Conservation (phyloP, 441 rosid species). For the Pelargonium myrrhifolium region DNA sequence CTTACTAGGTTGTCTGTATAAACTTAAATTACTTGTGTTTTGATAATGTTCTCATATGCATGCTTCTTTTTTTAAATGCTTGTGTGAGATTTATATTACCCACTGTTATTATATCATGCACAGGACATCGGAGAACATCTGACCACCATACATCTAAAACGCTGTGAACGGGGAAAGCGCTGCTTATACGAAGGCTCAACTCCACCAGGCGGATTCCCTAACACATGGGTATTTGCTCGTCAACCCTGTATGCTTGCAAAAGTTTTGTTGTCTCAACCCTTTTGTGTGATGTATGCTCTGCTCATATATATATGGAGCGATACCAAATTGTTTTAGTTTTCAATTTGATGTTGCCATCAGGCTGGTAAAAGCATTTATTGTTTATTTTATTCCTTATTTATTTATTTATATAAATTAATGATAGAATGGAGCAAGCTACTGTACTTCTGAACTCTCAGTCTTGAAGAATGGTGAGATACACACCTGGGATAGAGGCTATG, state of each 20-base stretch:
- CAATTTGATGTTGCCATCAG: background rate
- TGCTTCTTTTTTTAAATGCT: too few species aligned
- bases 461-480: conserved; percentile 75
- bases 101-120: conserved; percentile 8
- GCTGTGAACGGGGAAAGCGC: conserved; percentile 79
- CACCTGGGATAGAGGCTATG: conserved; percentile 83
- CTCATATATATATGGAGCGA: background rate
- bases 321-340: background rate
- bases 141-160: conserved; percentile 69
- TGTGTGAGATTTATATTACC: background rate
- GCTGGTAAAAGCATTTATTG: background rate
- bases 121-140: conserved; percentile 88
- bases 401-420: background rate
- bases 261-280: background rate
- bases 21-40: background rate
- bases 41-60: background rate
- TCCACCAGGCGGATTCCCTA: conserved; percentile 78
- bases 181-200: conserved; percentile 86
- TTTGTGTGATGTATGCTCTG: background rate
- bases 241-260: background rate
- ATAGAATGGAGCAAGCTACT: conserved; percentile 54
- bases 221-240: conserved; percentile 62
- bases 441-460: conserved; percentile 54
- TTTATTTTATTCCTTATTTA: background rate
- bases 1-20: background rate